Conservation (phyloP, 2,329 filamentous ascomycete species). For the Colletotrichum sp. region DNA sequence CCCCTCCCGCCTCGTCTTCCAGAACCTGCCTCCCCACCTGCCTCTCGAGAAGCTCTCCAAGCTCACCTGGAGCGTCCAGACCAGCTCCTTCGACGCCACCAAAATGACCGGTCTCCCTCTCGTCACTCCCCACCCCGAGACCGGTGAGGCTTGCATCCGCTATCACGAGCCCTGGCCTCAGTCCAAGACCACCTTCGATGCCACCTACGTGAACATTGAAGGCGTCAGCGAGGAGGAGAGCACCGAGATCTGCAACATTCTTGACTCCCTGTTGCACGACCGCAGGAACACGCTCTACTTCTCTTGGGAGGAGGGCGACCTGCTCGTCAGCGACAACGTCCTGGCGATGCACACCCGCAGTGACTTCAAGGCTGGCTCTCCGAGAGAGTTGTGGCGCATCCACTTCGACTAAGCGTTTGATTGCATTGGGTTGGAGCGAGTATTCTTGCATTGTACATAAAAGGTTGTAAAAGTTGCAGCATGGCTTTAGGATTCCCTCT, state of each 20-base stretch:
- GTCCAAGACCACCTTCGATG: conserved; percentile 54
- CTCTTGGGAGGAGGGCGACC: conserved; percentile 58
- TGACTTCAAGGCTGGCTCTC: conserved; percentile 45
- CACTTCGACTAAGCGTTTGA: conserved; percentile 45
- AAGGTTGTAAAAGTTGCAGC: not conserved
- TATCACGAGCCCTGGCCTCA: conserved; percentile 61
- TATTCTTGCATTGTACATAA: not conserved
- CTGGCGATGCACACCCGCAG: conserved; percentile 55
- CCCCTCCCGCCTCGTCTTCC: conserved; percentile 53
- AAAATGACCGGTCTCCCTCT: conserved; percentile 48
- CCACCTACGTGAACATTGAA: conserved; percentile 49
- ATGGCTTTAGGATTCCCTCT: conserved; percentile 7
- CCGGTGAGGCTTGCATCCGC: conserved; percentile 51
- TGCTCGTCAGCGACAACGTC: conserved; percentile 58
- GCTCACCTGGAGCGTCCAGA: conserved; percentile 55
- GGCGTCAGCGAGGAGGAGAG: conserved; percentile 33
- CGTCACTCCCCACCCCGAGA: conserved; percentile 48
- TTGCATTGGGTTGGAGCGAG: not conserved
- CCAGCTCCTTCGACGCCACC: conserved; percentile 49
- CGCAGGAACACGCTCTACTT: conserved; percentile 54
- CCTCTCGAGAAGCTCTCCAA: conserved; percentile 38
- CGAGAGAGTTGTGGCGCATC: conserved; percentile 55
- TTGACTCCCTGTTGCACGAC: conserved; percentile 52
- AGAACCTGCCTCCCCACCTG: conserved; percentile 44
- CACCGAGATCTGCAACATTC: conserved; percentile 37